Evolutionary conservation across 2,329 filamentous ascomycete species (phyloP).

Genomic region (Neonectria neomacrospora): DNA sequence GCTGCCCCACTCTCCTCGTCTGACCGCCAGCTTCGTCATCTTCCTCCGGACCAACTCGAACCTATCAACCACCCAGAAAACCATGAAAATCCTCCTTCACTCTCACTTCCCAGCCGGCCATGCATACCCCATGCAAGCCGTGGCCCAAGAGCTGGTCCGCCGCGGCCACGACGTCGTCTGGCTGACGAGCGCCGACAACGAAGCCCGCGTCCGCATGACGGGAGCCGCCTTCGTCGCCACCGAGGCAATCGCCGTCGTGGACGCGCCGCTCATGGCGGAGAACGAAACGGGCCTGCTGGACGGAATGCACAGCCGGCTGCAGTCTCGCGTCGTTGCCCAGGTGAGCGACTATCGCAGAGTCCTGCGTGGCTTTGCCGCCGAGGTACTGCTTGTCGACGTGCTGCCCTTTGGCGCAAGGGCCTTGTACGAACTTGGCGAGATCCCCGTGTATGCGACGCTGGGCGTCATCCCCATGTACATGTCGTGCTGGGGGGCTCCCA

Average conservation of each 20-base stretch:
- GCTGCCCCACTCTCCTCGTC: not conserved
- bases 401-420: slow-evolving; percentile 52
- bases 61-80: not conserved
- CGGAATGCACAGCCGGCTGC: slow-evolving; percentile 39
- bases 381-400: slow-evolving; percentile 53
- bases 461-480: slow-evolving; percentile 54
- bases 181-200: slow-evolving; percentile 50
- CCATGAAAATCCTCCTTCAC: slow-evolving; percentile 53
- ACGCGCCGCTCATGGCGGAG: slow-evolving; percentile 44
- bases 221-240: slow-evolving; percentile 51
- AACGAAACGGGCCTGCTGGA: slow-evolving; percentile 49
- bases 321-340: slow-evolving; percentile 48
- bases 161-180: slow-evolving; percentile 53
- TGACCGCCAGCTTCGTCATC: not conserved
- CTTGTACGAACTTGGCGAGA: slow-evolving; percentile 49
- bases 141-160: slow-evolving; percentile 51
- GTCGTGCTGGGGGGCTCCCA: slow-evolving; percentile 44
- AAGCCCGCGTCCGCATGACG: slow-evolving; percentile 47
- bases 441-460: slow-evolving; percentile 51
- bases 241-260: slow-evolving; percentile 45
- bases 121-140: slow-evolving; percentile 53
- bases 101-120: slow-evolving; percentile 55
- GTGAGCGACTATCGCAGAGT: slow-evolving; percentile 50
- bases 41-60: not conserved
- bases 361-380: slow-evolving; percentile 43